Evolutionary conservation across 164 flowering plant genomes (phyloP), one percentile per base, ranked within the genome.

Genomic region (Aristolochia contorta): DNA sequence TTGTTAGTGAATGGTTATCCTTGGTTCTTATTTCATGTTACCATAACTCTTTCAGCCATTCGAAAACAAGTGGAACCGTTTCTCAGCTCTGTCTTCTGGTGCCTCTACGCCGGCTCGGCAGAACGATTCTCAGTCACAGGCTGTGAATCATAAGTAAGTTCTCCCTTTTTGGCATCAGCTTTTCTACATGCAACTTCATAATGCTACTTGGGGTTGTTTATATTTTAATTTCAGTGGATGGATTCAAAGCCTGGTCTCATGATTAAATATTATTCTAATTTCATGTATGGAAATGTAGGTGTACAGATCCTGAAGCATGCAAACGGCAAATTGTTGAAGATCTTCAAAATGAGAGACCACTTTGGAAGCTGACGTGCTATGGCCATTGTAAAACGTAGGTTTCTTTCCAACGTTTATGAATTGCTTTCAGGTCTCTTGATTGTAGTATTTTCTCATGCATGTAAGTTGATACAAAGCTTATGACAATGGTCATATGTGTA

Each of bases 291-390:
- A n/a, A 53, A 9, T 71, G 61, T 61, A 90, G 93, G 69, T 88
- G 96, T 73, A 80, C 85, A 21, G 85, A 87, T 77, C 76, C 86
- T 49, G 91, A 84, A 57, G 60, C 77, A 8, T 91, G 98, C 76
- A 85, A 80, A 69, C 74, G 74, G 18, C 68, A 67, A 67, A 81
- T 91, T 59, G 72, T 27, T 50, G 89, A 86, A 70, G 95, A 91
- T 77, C 78, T 82, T 64, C 52, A 81, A 68, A 61, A 78, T 53
- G 98, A 91, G 75, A 81, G 77, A 59, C 98, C 96, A 20, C 74
- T 82, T 65, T 91, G 98, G 98, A 85, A 79, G 80, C 86, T 86
- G 50, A 86, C 92, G 5, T 89, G 96, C 69, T 91, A 91, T 66
- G 80, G 84, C 56, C 98, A 91, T 56, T 64, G 50, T 33, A 84